Base-by-base conservation (phyloP, 345 rosid genomes). In the Toxicodendron radicans region DNA sequence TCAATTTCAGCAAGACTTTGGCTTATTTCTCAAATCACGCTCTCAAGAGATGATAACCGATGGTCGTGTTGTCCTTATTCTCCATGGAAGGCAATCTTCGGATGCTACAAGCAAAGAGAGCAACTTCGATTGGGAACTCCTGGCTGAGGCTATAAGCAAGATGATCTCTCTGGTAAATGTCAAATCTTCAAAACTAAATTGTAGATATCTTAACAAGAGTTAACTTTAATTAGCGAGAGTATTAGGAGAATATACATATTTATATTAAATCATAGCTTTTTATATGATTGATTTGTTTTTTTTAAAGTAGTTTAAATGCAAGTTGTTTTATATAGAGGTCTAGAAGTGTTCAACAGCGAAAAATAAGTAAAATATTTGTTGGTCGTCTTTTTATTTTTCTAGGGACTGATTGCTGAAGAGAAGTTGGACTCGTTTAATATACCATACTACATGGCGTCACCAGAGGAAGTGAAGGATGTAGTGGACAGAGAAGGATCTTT, bases 1-100 rank as follows among this genome's bases (percentile, higher is more conserved):
- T 18, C 81, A 77, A 23, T 79, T 79, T 27, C 58, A 57, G 48
- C 49, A 30, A 1, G 83, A 83, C 62, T 79, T 77, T 35, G 30
- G 66, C 14, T 48, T 56, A 38, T 77, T 79, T 70, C 24, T 79
- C 14, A 52, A 51, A 17, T 73, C 38, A 43, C 73, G 85, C 14
- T 30, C 65, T 7, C 27, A 46, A 9, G 85, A 79, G 63, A 70
- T 76, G 78, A 54, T 73, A 21, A 1, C 16, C 3, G 48, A 68
- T 16, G 80, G 80, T 10, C 56, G 62, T 6, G 52, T 79, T 14
- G 79, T 79, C 30, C 23, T 82, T 21, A 23, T 68, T 7, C 30
- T 79, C 2, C n/a, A 68, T 3, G 79, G 79, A 66, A 68, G 71
- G 33, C 57, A 6, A 18, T 30, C 56, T 53, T 0, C 46, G 3